Percentiles rank a stretch among this genome's conserved stretches.
phyloP scores from a whole-genome alignment of 768 basidiomycete species.

The Hebeloma cylindrosporum region DNA sequence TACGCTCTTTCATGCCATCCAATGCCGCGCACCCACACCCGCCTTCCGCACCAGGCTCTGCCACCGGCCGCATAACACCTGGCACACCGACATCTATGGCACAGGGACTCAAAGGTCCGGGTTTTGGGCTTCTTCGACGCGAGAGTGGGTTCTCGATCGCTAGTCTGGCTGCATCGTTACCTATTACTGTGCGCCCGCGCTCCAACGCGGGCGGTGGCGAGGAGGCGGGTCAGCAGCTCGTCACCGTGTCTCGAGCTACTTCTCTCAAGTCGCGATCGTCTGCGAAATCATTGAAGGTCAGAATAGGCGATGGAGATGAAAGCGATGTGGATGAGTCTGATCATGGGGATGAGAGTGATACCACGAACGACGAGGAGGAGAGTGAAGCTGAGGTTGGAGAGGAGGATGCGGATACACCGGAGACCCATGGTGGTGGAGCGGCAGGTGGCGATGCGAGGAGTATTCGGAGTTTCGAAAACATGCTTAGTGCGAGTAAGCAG shows the following conservation, averaged over 20 bases:
- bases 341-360: conserved; percentile 41
- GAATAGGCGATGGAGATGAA: conserved; percentile 38
- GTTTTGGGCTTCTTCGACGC: conserved; percentile 68
- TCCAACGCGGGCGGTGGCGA: conserved; percentile 29
- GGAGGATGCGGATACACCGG: conserved; percentile 44
- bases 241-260: conserved; percentile 44
- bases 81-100: conserved; percentile 29
- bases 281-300: conserved; percentile 16
- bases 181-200: conserved; percentile 45
- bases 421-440: conserved; percentile 34
- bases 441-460: conserved; percentile 62
- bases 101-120: conserved; percentile 46
- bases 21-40: conserved; percentile 10
- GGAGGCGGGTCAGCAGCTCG: conserved; percentile 47
- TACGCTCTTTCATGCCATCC: conserved; percentile 72
- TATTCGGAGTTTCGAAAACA: conserved; percentile 84
- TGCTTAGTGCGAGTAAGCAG: conserved; percentile 58
- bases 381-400: conserved; percentile 44
- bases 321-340: conserved; percentile 33
- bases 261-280: conserved; percentile 36
- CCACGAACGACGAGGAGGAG: conserved; percentile 41
- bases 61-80: conserved; percentile 17
- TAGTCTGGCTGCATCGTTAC: conserved; percentile 63
- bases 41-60: conserved; percentile 13
- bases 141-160: conserved; percentile 85